Conservation (phyloP, 345 rosid genomes). For the Lenwebbia sp. region DNA sequence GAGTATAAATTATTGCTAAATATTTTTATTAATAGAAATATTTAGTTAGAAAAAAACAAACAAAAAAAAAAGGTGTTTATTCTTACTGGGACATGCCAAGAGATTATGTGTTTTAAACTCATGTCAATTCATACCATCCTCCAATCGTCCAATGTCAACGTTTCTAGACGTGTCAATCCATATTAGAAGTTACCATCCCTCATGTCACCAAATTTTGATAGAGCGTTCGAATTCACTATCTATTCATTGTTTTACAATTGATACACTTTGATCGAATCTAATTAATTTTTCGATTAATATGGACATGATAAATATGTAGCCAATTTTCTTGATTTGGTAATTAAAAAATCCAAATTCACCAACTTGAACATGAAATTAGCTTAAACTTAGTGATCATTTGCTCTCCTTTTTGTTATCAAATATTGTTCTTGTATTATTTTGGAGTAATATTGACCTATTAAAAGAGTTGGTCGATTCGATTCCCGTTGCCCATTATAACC, state of each 20-base stretch:
- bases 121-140: neutral
- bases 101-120: neutral
- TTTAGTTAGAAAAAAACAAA: neutral
- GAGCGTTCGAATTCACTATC: neutral
- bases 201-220: neutral
- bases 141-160: neutral
- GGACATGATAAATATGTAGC: neutral
- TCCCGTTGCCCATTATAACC: neutral
- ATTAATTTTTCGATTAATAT: neutral
- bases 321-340: neutral
- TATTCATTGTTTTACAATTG: neutral
- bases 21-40: neutral
- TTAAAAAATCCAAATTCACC: neutral
- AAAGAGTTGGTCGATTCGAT: neutral
- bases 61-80: too few relatives aligned
- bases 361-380: neutral
- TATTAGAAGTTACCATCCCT: neutral
- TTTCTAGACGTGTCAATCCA: neutral
- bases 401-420: neutral
- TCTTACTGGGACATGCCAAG: neutral
- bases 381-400: neutral
- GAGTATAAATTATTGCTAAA: neutral
- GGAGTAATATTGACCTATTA: neutral
- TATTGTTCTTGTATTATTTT: neutral
- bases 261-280: neutral